A percentile compares a stretch with the other conserved stretches of the same genome.
Conservation (phyloP, 805 yeast genomes). For the Ogataea minuta region DNA sequence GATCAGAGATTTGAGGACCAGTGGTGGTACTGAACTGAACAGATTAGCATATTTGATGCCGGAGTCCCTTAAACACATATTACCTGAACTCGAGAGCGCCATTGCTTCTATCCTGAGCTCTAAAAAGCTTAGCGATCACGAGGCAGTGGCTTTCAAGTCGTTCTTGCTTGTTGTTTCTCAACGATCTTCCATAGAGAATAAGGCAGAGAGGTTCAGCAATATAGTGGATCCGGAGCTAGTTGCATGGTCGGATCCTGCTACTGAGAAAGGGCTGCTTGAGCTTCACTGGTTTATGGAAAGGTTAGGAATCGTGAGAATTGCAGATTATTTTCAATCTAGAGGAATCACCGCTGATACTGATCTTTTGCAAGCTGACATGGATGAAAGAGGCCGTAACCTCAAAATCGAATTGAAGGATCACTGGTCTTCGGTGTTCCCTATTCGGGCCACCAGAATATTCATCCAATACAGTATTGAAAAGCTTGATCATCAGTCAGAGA, state of each 20-base stretch:
- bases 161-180: constrained; percentile 90
- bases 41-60: constrained; percentile 95
- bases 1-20: constrained; percentile 81
- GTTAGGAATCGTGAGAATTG: constrained; percentile 90
- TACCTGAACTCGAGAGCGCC: constrained; percentile 78
- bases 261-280: constrained; percentile 85
- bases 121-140: constrained; percentile 80
- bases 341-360: constrained; percentile 77
- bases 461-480: constrained; percentile 95
- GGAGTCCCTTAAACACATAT: constrained; percentile 76
- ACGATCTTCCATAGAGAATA: constrained; percentile 69
- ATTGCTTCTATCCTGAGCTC: constrained; percentile 67
- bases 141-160: constrained; percentile 89
- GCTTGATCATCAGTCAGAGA: constrained; percentile 73
- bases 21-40: constrained; percentile 93
- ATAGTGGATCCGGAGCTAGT: constrained; percentile 91
- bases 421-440: constrained; percentile 94
- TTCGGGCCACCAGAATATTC: constrained; percentile 90
- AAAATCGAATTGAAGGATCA: constrained; percentile 80
- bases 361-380: constrained; percentile 78
- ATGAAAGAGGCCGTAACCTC: constrained; percentile 76
- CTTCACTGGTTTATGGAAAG: constrained; percentile 98
- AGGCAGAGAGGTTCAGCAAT: constrained; percentile 68
- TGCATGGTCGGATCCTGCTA: constrained; percentile 91
- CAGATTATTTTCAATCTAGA: constrained; percentile 81